Percentiles rank a stretch among this genome's conserved stretches.
These are phyloP conservation scores for Ogataea hybrid DNA, from an alignment of 1,139 yeast species.

Conservation along the genomic window DNA sequence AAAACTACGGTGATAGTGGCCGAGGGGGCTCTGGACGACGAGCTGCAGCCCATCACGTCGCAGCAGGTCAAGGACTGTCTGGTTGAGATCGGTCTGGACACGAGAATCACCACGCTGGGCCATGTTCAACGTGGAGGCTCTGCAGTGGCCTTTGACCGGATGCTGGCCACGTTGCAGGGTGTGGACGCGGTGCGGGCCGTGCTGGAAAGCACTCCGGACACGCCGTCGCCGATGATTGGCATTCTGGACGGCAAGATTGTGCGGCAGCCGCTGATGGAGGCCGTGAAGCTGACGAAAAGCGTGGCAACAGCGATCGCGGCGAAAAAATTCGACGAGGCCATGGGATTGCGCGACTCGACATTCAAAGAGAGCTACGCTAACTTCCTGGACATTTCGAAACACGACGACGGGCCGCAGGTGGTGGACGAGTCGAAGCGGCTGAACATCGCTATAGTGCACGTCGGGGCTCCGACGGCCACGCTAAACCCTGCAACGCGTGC, in stretches of 20 bases:
- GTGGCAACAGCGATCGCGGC: conserved; percentile 83
- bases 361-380: conserved; percentile 77
- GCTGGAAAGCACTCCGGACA: conserved; percentile 79
- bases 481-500: conserved; percentile 92
- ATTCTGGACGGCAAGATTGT: conserved; percentile 83
- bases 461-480: conserved; percentile 98
- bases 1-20: conserved; percentile 96
- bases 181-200: conserved; percentile 97
- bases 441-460: conserved; percentile 78
- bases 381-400: conserved; percentile 67
- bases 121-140: conserved; percentile 99
- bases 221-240: conserved; percentile 96
- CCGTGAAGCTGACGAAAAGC: conserved; percentile 78
- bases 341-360: conserved; percentile 81
- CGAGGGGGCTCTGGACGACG: conserved; percentile 91
- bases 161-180: conserved; percentile 92
- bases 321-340: conserved; percentile 82
- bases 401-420: conserved; percentile 51
- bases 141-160: conserved; percentile 91
- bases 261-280: conserved; percentile 81
- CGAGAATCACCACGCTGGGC: conserved; percentile 92
- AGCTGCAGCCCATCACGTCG: conserved; percentile 77
- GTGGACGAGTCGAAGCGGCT: conserved; percentile 53
- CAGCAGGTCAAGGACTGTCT: conserved; percentile 77
- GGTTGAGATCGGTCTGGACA: conserved; percentile 82